Evolutionary conservation across 2,329 filamentous ascomycete genomes (phyloP).

Genomic region (Mycosphaerella arachidis): DNA sequence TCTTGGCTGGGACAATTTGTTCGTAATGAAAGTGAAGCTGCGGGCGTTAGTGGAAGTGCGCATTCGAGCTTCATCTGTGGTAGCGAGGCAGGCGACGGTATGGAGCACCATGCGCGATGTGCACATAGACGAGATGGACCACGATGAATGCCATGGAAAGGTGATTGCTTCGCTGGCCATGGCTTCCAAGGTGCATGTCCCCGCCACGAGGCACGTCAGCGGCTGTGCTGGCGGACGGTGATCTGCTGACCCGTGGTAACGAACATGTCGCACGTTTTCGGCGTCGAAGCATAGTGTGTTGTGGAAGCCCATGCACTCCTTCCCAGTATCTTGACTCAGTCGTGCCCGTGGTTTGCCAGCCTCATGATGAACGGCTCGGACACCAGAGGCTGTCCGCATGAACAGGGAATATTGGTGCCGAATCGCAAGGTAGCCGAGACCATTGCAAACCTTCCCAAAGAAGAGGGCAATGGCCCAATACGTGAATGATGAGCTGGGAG

Average conservation of each 20-base stretch:
- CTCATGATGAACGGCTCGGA: not conserved
- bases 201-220: not conserved
- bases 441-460: conserved; percentile 1
- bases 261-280: conserved; percentile 2
- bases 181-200: not conserved
- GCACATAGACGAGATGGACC: not conserved
- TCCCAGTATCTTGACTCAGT: not conserved
- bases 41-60: not conserved
- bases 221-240: not conserved
- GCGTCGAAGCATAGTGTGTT: not conserved
- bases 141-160: not conserved
- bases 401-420: conserved; percentile 1
- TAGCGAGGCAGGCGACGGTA: not conserved
- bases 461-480: not conserved
- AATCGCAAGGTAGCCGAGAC: not conserved
- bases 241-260: not conserved
- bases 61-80: not conserved
- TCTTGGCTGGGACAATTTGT: not conserved
- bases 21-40: not conserved
- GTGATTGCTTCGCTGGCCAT: not conserved
- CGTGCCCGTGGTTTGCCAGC: not conserved
- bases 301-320: not conserved
- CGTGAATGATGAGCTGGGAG: not conserved
- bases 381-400: not conserved
- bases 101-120: not conserved